Evolutionary conservation across 495 filamentous ascomycete genomes (phyloP).

Genomic region (Aspergillus nidulans): DNA sequence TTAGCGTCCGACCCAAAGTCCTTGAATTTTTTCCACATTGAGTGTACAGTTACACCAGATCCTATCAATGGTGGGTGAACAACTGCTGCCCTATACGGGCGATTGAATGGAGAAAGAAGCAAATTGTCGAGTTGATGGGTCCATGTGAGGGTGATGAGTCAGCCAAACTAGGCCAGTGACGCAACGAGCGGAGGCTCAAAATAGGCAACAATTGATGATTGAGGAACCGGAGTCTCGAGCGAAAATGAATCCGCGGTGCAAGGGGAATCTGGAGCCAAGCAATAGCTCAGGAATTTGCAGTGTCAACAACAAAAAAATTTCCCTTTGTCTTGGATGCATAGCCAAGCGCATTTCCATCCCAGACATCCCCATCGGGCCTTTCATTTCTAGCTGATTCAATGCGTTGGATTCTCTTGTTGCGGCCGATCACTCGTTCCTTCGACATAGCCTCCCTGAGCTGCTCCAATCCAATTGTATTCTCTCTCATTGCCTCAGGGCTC

Average conservation of each 20-base stretch:
- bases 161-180: background rate
- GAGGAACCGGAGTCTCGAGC: no score
- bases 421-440: slow-evolving; percentile 51
- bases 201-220: background rate
- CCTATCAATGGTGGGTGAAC: background rate
- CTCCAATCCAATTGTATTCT: slow-evolving; percentile 50
- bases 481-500: slow-evolving; percentile 49
- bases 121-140: background rate
- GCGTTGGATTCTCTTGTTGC: slow-evolving; percentile 42
- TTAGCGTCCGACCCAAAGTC: slow-evolving; percentile 32
- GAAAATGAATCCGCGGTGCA: no score
- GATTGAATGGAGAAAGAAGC: background rate
- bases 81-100: background rate
- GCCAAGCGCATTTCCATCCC: slow-evolving; percentile 65
- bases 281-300: slow-evolving; percentile 23
- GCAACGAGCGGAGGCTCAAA: background rate
- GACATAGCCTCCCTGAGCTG: slow-evolving; percentile 47
- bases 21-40: slow-evolving; percentile 41
- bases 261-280: slow-evolving; percentile 3
- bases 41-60: background rate
- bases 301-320: slow-evolving; percentile 77
- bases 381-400: slow-evolving; percentile 25
- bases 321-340: slow-evolving; percentile 63
- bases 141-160: slow-evolving; percentile 1
- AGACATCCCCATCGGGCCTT: slow-evolving; percentile 35